A percentile compares a stretch with the other conserved stretches of the same genome.
Conservation (phyloP, 768 basidiomycete species). For the Candolleomyces eurysporus region DNA sequence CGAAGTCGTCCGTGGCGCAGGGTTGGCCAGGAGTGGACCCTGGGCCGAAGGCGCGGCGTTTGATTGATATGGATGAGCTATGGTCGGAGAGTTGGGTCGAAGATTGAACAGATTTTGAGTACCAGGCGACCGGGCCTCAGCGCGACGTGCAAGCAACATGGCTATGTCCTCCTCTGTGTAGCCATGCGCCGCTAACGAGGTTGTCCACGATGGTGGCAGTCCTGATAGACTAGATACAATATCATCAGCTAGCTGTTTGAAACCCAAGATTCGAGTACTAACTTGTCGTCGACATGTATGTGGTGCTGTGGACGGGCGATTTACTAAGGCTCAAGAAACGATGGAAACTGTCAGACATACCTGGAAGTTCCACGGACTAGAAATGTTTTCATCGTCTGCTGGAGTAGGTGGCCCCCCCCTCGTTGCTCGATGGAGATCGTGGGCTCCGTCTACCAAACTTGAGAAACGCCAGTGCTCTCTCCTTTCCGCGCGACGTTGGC, state of each 20-base stretch:
- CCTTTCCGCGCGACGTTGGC: slow-evolving; percentile 23
- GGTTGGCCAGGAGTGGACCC: slow-evolving; percentile 22
- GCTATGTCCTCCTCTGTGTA: slow-evolving; percentile 71
- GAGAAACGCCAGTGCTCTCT: slow-evolving; percentile 40
- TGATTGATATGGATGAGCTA: slow-evolving; percentile 13
- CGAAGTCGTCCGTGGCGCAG: slow-evolving; percentile 34
- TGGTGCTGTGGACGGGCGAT: slow-evolving; percentile 51
- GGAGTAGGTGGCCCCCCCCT: slow-evolving; percentile 1
- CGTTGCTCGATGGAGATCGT: slow-evolving; percentile 20
- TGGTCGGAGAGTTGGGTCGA: slow-evolving; percentile 34
- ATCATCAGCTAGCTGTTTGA: slow-evolving; percentile 3
- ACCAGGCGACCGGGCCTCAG: slow-evolving; percentile 31
- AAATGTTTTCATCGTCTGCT: slow-evolving; percentile 54
- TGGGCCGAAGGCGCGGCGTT: slow-evolving; percentile 8
- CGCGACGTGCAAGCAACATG: slow-evolving; percentile 47
- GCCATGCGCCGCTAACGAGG: slow-evolving; percentile 57
- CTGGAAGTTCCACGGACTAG: slow-evolving; percentile 75
- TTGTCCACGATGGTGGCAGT: slow-evolving; percentile 72
- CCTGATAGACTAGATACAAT: slow-evolving; percentile 47
- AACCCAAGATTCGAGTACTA: slow-evolving; percentile 17
- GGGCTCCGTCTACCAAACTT: slow-evolving; percentile 39
- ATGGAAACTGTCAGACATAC: slow-evolving; percentile 31
- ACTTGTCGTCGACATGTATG: slow-evolving; percentile 79
- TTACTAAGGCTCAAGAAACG: not conserved
- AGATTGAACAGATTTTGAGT: slow-evolving; percentile 33